phyloP scores from a whole-genome alignment of 2,329 filamentous ascomycete genomes.

The Aureobasidium sp. region DNA sequence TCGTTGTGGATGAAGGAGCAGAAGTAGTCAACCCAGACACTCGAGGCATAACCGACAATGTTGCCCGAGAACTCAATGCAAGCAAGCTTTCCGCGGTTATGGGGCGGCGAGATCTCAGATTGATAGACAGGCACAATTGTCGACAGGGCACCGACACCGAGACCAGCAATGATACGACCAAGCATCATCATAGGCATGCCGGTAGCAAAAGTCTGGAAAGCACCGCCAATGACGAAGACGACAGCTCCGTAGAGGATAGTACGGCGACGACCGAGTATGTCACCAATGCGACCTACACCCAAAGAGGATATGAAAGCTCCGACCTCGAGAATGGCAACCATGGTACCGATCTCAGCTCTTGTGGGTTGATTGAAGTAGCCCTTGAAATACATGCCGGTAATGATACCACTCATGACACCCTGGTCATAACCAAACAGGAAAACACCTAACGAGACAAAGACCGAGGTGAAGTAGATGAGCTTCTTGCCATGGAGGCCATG shows the following conservation, averaged over 20 bases:
- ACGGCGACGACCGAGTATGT: slow-evolving; percentile 78
- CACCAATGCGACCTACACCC: slow-evolving; percentile 77
- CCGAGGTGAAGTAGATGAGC: slow-evolving; percentile 90
- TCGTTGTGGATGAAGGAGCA: slow-evolving; percentile 82
- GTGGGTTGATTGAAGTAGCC: slow-evolving; percentile 89
- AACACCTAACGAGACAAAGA: slow-evolving; percentile 77
- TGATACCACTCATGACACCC: slow-evolving; percentile 74
- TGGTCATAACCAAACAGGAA: slow-evolving; percentile 88
- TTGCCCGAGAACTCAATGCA: slow-evolving; percentile 99
- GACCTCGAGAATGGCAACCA: slow-evolving; percentile 94
- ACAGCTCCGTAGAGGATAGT: slow-evolving; percentile 92
- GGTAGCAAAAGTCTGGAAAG: slow-evolving; percentile 70
- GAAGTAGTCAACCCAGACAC: slow-evolving; percentile 98
- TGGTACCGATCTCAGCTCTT: slow-evolving; percentile 81
- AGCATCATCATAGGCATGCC: slow-evolving; percentile 80
- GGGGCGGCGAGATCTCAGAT: slow-evolving; percentile 67
- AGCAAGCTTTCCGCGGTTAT: slow-evolving; percentile 89
- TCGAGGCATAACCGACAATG: slow-evolving; percentile 89
- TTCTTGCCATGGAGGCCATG: slow-evolving; percentile 94
- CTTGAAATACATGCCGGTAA: slow-evolving; percentile 74
- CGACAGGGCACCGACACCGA: slow-evolving; percentile 42
- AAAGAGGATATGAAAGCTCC: slow-evolving; percentile 88
- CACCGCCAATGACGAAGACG: slow-evolving; percentile 77
- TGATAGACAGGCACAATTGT: slow-evolving; percentile 47
- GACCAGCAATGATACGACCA: slow-evolving; percentile 42